Percentiles rank a stretch among this genome's conserved stretches.
Conservation (phyloP, 768 basidiomycete species). For the Flagelloscypha sp. region DNA sequence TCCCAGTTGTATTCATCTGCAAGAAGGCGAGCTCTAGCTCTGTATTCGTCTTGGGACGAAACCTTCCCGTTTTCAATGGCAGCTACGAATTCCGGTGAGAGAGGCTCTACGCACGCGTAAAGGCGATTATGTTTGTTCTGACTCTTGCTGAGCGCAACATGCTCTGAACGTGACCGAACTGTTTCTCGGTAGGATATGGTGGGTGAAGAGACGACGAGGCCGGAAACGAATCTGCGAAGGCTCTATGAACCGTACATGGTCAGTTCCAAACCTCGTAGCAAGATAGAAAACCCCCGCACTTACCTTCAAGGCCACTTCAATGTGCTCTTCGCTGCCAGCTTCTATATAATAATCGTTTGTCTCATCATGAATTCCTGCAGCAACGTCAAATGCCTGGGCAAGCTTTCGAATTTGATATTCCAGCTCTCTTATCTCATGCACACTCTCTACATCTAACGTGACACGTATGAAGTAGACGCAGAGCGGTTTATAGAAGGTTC, state of each 20-base stretch:
- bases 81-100: constrained; percentile 89
- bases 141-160: constrained; percentile 95
- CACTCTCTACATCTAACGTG: too few relatives aligned
- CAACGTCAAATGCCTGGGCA: too few relatives aligned
- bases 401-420: too few relatives aligned
- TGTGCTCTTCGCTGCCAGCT: too few relatives aligned
- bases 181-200: constrained; percentile 93
- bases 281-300: too few relatives aligned
- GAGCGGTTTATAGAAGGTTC: too few relatives aligned
- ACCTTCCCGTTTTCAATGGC: constrained; percentile 88
- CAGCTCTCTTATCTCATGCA: too few relatives aligned
- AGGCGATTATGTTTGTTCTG: constrained; percentile 99
- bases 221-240: constrained; percentile 35
- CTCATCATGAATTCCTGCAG: too few relatives aligned
- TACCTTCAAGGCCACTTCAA: too few relatives aligned
- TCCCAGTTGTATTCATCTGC: constrained; percentile 98
- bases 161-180: constrained; percentile 90
- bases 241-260: constrained; percentile 99
- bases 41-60: constrained; percentile 93
- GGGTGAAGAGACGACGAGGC: background rate
- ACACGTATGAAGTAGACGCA: too few relatives aligned
- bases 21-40: constrained; percentile 86
- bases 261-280: too few relatives aligned
- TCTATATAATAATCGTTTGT: too few relatives aligned
- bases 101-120: constrained; percentile 84